These are phyloP conservation scores for Pseudogymnoascus pannorum DNA, from an alignment of 2,329 filamentous ascomycete species.

Conservation along the genomic window DNA sequence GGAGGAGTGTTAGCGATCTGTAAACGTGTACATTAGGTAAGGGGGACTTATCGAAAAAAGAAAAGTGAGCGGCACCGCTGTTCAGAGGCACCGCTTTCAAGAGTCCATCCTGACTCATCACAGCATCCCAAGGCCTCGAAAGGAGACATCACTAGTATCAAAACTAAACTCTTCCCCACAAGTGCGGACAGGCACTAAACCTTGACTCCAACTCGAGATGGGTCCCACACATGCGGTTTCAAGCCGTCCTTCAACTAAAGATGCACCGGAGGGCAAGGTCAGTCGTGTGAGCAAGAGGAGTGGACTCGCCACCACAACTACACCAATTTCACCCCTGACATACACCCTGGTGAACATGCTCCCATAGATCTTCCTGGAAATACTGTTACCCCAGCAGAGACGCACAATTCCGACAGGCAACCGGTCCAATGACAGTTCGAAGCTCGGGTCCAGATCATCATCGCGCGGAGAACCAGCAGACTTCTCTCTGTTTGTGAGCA, in stretches of 20 bases:
- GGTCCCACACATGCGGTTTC: slow-evolving; percentile 50
- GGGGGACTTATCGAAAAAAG: neutral
- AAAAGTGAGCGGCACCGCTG: neutral
- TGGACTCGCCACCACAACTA: slow-evolving; percentile 2
- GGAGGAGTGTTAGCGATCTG: neutral
- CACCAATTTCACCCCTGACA: slow-evolving; percentile 5
- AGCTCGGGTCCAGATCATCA: slow-evolving; percentile 10
- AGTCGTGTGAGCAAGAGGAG: slow-evolving; percentile 3
- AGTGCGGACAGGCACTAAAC: slow-evolving; percentile 72
- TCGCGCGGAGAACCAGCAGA: slow-evolving; percentile 25
- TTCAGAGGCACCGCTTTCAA: neutral
- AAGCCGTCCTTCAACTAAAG: neutral
- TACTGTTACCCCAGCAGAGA: slow-evolving; percentile 15
- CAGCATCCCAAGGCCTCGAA: neutral
- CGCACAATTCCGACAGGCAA: slow-evolving; percentile 14
- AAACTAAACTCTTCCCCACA: slow-evolving; percentile 9
- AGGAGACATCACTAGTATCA: neutral
- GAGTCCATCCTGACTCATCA: slow-evolving; percentile 7
- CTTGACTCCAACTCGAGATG: slow-evolving; percentile 93
- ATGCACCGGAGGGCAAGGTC: slow-evolving; percentile 3
- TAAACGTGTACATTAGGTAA: neutral
- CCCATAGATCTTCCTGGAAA: neutral
- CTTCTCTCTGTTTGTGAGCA: slow-evolving; percentile 74
- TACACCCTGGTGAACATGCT: neutral
- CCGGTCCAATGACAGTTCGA: slow-evolving; percentile 17